phyloP scores from a whole-genome alignment of 805 yeast genomes.

The Teunomyces aglyptinius region DNA sequence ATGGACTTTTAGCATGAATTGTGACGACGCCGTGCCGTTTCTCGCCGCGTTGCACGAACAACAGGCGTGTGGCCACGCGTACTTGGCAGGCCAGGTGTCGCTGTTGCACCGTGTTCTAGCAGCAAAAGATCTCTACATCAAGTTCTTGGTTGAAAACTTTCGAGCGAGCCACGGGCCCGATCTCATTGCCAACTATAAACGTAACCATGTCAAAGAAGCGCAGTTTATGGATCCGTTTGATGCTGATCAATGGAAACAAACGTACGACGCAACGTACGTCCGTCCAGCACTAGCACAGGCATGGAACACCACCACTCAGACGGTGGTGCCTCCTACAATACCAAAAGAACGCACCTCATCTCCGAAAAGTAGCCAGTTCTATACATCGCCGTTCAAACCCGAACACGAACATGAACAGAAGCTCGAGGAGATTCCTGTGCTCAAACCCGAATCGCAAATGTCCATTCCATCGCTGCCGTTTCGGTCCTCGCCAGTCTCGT shows the following conservation, averaged over 20 bases:
- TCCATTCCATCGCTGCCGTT: neutral
- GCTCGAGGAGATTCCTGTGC: neutral
- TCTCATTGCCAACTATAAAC: slow-evolving; percentile 26
- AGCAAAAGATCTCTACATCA: slow-evolving; percentile 30
- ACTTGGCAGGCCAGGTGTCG: slow-evolving; percentile 15
- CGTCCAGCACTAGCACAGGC: neutral
- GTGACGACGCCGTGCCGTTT: slow-evolving; percentile 12
- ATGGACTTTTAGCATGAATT: slow-evolving; percentile 21
- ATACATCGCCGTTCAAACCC: slow-evolving; percentile 8
- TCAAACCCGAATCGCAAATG: neutral
- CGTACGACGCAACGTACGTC: neutral
- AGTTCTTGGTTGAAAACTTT: slow-evolving; percentile 34
- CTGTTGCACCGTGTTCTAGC: slow-evolving; percentile 20
- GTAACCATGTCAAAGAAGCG: slow-evolving; percentile 13
- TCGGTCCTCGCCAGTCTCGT: neutral
- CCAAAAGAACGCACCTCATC: neutral
- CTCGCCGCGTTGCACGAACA: slow-evolving; percentile 20
- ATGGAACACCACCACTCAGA: neutral
- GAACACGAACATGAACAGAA: no score
- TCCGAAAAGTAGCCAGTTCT: slow-evolving; percentile 1
- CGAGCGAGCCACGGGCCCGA: slow-evolving; percentile 34
- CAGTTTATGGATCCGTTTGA: slow-evolving; percentile 6
- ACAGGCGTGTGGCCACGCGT: slow-evolving; percentile 20
- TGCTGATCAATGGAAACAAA: neutral
- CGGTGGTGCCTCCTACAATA: neutral